phyloP scores from a whole-genome alignment of 495 filamentous ascomycete species.

The Xylaria acuta region DNA sequence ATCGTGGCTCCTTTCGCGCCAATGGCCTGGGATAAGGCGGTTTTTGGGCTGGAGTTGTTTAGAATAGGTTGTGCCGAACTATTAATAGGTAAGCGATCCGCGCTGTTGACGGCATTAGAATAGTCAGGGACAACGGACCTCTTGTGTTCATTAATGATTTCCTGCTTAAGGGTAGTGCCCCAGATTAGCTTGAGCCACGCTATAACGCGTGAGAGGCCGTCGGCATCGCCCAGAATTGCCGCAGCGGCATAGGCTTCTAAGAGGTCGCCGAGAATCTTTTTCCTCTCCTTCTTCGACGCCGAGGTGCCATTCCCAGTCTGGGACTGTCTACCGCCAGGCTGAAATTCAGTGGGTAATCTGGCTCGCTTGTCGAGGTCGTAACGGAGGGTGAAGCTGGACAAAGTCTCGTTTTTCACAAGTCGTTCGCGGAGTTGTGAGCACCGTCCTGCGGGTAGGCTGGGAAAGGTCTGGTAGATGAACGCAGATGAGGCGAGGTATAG shows the following conservation, averaged over 20 bases:
- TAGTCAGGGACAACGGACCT: conserved; percentile 16
- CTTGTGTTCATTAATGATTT: conserved; percentile 48
- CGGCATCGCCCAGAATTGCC: conserved; percentile 67
- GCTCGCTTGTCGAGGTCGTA: conserved; percentile 73
- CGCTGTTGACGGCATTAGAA: conserved; percentile 28
- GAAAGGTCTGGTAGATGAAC: conserved; percentile 69
- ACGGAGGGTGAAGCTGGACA: conserved; percentile 65
- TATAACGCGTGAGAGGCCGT: conserved; percentile 65
- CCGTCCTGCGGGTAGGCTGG: conserved; percentile 61
- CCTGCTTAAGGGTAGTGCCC: conserved; percentile 52
- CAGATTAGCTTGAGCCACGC: conserved; percentile 76
- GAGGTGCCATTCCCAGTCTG: conserved; percentile 34
- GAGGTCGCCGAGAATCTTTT: conserved; percentile 79
- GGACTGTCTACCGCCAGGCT: conserved; percentile 37
- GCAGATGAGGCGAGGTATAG: conserved; percentile 71
- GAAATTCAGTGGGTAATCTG: conserved; percentile 56
- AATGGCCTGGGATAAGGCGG: conserved; percentile 62
- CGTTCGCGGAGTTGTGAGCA: conserved; percentile 70
- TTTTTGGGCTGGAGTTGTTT: conserved; percentile 47
- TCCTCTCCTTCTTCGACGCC: conserved; percentile 56
- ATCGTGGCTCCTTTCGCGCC: conserved; percentile 66
- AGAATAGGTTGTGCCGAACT: conserved; percentile 9
- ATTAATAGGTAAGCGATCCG: conserved; percentile 9
- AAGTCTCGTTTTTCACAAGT: conserved; percentile 78
- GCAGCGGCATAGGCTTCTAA: conserved; percentile 91